Evolutionary conservation across 2,329 filamentous ascomycete genomes (phyloP).

Genomic region (Alternaria brassicicola): DNA sequence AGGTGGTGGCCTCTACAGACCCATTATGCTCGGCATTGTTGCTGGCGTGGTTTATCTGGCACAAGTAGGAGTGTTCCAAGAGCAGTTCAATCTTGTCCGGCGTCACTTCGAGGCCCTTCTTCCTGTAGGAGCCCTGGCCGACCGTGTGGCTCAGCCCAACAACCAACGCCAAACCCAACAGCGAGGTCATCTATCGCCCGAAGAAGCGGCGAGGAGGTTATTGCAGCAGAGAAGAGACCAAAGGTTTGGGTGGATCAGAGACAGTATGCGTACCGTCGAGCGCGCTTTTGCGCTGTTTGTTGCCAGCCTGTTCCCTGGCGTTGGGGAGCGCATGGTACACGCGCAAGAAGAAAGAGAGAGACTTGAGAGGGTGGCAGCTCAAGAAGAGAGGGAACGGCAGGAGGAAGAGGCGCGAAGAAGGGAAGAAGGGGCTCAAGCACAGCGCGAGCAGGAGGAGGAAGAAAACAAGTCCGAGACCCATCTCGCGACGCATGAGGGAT

Average conservation of each 20-base stretch:
- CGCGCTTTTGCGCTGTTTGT: conserved; percentile 66
- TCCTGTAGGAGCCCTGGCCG: conserved; percentile 28
- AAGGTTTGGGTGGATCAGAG: conserved; percentile 38
- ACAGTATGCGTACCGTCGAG: conserved; percentile 56
- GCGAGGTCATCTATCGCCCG: conserved; percentile 44
- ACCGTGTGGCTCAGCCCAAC: conserved; percentile 21
- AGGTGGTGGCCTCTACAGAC: conserved; percentile 51
- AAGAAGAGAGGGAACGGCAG: conserved; percentile 30
- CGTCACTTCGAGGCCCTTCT: conserved; percentile 55
- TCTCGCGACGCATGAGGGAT: background rate
- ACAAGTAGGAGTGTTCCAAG: conserved; percentile 51
- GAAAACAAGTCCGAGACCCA: conserved; percentile 22
- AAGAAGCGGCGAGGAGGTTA: conserved; percentile 51
- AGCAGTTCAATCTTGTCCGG: conserved; percentile 47
- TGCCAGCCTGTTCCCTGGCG: conserved; percentile 65
- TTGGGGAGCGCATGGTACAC: conserved; percentile 66
- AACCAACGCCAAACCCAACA: conserved; percentile 9
- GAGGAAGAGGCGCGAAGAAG: conserved; percentile 18
- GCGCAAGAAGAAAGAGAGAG: conserved; percentile 58
- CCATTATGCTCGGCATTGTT: conserved; percentile 50
- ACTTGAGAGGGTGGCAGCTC: conserved; percentile 37
- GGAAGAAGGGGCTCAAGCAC: conserved; percentile 15
- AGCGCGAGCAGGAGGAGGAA: conserved; percentile 10
- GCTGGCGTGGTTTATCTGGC: conserved; percentile 51
- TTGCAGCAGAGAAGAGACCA: conserved; percentile 45